Conservation (phyloP, 164 flowering plant genomes). For the Nelumbo lutea region DNA sequence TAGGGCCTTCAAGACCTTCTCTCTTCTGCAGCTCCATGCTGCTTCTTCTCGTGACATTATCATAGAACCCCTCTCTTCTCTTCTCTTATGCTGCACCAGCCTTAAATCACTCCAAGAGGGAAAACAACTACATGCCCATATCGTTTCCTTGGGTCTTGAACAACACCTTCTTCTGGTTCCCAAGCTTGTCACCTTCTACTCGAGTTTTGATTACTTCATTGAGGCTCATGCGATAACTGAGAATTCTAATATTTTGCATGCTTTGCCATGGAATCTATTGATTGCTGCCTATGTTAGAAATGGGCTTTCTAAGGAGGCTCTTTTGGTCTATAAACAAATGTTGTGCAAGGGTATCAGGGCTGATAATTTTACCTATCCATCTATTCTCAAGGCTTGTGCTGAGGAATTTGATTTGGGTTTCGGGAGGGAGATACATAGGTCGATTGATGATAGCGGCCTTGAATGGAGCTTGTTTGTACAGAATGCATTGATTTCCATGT, state of each 20-base stretch:
- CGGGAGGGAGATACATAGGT: slow-evolving; percentile 5
- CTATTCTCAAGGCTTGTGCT: slow-evolving; percentile 3
- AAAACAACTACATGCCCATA: slow-evolving; percentile 5
- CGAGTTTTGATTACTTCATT: neutral
- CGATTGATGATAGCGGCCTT: neutral
- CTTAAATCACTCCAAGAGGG: slow-evolving; percentile 3
- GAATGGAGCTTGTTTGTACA: slow-evolving; percentile 5
- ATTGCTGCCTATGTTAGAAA: neutral
- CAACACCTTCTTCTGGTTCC: neutral
- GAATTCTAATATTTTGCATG: neutral
- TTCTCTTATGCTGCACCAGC: neutral
- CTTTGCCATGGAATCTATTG: slow-evolving; percentile 7
- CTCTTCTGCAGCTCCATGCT: neutral
- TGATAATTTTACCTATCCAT: slow-evolving; percentile 3
- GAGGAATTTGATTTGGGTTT: neutral
- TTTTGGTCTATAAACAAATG: slow-evolving; percentile 2
- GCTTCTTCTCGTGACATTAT: neutral
- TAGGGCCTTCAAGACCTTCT: slow-evolving; percentile 6
- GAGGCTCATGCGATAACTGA: slow-evolving; percentile 4
- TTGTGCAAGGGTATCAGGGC: neutral
- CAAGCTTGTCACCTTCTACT: neutral
- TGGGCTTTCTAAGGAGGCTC: neutral
- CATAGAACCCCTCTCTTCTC: neutral
- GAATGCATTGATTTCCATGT: neutral
- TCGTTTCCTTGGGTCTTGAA: slow-evolving; percentile 6